These are phyloP conservation scores for Curvularia sp. DNA, from an alignment of 2,329 filamentous ascomycete genomes.

Conservation along the genomic window DNA sequence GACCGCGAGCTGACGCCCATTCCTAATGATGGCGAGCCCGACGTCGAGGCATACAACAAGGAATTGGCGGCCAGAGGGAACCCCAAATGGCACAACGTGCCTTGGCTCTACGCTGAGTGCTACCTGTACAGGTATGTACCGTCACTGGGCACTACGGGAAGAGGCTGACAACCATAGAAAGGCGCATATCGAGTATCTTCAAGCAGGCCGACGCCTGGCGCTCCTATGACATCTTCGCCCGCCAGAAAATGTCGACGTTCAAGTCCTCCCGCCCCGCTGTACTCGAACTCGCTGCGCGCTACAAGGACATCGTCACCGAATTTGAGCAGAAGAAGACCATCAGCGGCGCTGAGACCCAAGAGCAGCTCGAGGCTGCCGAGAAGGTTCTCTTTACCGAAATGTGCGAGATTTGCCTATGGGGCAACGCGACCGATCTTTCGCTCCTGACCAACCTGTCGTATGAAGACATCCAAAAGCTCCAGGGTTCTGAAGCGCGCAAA, in stretches of 20 bases:
- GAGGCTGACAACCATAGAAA: constrained; percentile 50
- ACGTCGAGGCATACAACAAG: constrained; percentile 83
- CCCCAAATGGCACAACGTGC: constrained; percentile 80
- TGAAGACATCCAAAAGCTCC: constrained; percentile 95
- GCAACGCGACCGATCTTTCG: constrained; percentile 93
- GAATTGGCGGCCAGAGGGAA: constrained; percentile 78
- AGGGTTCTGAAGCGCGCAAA: constrained; percentile 86
- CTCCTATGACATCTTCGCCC: constrained; percentile 84
- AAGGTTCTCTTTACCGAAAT: constrained; percentile 86
- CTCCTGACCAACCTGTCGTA: constrained; percentile 89
- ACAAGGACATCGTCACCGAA: constrained; percentile 74
- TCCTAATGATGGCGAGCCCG: constrained; percentile 75
- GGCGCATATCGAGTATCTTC: constrained; percentile 83
- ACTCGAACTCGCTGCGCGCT: constrained; percentile 79
- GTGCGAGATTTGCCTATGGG: constrained; percentile 96
- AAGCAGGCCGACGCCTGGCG: constrained; percentile 81
- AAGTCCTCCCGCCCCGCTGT: constrained; percentile 88
- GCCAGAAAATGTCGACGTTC: constrained; percentile 92
- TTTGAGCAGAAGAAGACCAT: constrained; percentile 62
- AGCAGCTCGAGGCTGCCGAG: constrained; percentile 70
- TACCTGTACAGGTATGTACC: constrained; percentile 78
- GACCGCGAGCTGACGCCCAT: constrained; percentile 80
- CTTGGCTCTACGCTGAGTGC: constrained; percentile 93
- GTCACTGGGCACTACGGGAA: too few species aligned
- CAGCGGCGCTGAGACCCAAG: constrained; percentile 53